A percentile compares a stretch with the other conserved stretches of the same genome.
These are phyloP conservation scores for Colletotrichum agaves DNA, from an alignment of 2,329 filamentous ascomycete genomes.

Conservation along the genomic window DNA sequence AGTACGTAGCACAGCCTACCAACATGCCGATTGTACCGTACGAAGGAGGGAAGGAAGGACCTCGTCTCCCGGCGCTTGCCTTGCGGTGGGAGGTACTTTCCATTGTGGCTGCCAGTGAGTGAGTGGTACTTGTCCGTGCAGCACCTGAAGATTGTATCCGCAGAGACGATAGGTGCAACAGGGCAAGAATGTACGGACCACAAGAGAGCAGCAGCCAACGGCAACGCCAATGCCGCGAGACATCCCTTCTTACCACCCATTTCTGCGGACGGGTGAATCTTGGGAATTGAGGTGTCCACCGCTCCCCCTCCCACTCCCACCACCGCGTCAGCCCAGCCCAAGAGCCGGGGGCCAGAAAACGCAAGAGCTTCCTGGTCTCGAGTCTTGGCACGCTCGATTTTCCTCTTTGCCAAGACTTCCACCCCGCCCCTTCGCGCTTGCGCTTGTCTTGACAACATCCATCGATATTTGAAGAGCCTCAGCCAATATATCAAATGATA, in stretches of 20 bases:
- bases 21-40: too few relatives aligned
- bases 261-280: neutral
- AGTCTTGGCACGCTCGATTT: constrained; percentile 36
- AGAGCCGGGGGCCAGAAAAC: constrained; percentile 28
- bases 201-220: constrained; percentile 5
- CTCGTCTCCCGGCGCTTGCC: too few relatives aligned
- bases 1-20: too few relatives aligned
- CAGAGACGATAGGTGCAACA: neutral
- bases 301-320: constrained; percentile 27
- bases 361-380: constrained; percentile 36
- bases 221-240: constrained; percentile 21
- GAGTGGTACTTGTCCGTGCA: too few relatives aligned
- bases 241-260: too few relatives aligned
- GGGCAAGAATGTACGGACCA: neutral
- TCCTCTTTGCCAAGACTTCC: constrained; percentile 37
- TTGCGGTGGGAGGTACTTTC: too few relatives aligned
- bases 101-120: too few relatives aligned
- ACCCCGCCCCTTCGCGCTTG: constrained; percentile 37
- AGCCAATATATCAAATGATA: constrained; percentile 14
- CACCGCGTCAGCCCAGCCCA: constrained; percentile 37
- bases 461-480: constrained; percentile 34
- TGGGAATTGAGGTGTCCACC: neutral
- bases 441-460: constrained; percentile 38
- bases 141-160: too few relatives aligned
- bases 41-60: too few relatives aligned